Evolutionary conservation across 2,329 filamentous ascomycete genomes (phyloP), one percentile per base, ranked within the genome.

Genomic region (Talaromyces sp.): DNA sequence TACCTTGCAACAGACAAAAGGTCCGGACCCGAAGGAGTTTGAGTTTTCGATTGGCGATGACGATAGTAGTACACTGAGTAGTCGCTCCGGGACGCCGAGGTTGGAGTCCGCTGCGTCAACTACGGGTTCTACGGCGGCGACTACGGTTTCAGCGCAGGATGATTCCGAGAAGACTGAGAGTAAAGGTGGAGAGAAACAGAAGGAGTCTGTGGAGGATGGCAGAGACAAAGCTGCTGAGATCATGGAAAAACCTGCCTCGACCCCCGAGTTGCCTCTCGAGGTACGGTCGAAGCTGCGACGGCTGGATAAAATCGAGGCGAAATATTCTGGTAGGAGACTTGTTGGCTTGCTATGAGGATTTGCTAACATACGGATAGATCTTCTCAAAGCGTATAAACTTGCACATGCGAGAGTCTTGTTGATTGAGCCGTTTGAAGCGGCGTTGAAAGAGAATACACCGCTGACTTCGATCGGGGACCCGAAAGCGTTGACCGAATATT

Each of bases 351-450:
- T 8, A 22, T 37, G 17, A 3, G 19, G 8, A 19, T 11, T 10
- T 37, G 19, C 21, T 36, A 15, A 51, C 17, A 15, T 8, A 4
- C 3, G 19, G 59, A n/a, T 64, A 91, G 93, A 97, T 68, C 80
- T 99, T 0, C 80, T 97, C 52, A 88, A 91, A 58, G 96, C 93
- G 8, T 99, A 99, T 74, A 85, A 91, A 61, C 87, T 92, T 63
- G 94, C 94, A 17, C 93, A 99, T 76, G 85, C 89, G 58, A 86
- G 91, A 53, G 90, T 92, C 41, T 85, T 89, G 11, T 85, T 89
- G 2, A 95, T 97, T 67, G 94, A 97, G 69, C 89, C 91, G 0
- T 99, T 99, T 71, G 94, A 99, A 75, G 87, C 89, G 56, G 87
- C 89, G 0, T 80, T 99, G 7, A 89, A 91, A 66, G 94, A 99